Base-by-base conservation (phyloP, 805 yeast genomes). In the Cyberlindnera japonica region DNA sequence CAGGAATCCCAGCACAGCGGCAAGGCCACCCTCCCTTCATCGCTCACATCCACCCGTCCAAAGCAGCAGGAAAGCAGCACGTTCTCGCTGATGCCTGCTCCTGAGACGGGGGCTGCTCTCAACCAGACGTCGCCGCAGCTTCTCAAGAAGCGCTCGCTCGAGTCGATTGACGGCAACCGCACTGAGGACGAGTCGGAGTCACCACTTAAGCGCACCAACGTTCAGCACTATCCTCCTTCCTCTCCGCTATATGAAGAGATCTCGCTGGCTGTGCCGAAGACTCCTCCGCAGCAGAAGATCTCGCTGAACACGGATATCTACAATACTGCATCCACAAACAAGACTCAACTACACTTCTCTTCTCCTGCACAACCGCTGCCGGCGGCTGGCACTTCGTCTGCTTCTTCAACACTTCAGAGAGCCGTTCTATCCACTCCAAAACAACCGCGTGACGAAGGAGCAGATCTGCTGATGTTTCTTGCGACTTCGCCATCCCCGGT, bases 401-500 rank as follows among this genome's bases (percentile, higher is more conserved):
- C 43, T 5, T 33, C 23, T 17, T 20, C 40, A 17, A 20, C 40
- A 6, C 30, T 49, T 6, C 38, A 48, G 32, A 45, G 36, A 19
- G 37, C 40, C 12, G 32, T 35, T 20, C 38, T 46, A 3, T 51
- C 59, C 2, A 57, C 59, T 1, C 61, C 61, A 12, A 55, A 55
- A 21, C 42, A 35, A 13, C 40, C 45, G 2, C 48, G 53, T 17
- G 70, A 68, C 35, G 93, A 84, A 61, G 95, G 95, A 12, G 95
- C 95, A 1, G 91, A 83, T 58, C 64, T 87, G 45, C 70, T 87
- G 46, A 74, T 87, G 77, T 87, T 77, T 60, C 67, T 87, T 50
- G 95, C 95, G 2, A 83, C 90, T 6, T 83, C 93, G 8, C 95
- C 95, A 2, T 76, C 85, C 0, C 84, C 84, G 1, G 51, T 46